These are phyloP conservation scores for Cutaneotrichosporon sp. DNA, from an alignment of 1,284 basidiomycete genomes.

Conservation along the genomic window DNA sequence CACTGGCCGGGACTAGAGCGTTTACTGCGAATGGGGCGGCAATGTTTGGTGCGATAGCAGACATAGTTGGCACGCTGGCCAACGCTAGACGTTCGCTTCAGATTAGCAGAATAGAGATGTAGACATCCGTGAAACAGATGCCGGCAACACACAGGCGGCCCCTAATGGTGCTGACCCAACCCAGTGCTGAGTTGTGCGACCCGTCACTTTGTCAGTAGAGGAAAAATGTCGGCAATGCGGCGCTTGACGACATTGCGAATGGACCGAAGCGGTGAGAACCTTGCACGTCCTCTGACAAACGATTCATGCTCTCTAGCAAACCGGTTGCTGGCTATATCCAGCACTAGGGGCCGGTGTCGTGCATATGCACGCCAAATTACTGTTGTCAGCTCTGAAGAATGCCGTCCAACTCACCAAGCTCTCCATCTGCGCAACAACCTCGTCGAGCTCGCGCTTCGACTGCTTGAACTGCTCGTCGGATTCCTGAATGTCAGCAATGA, in stretches of 20 bases:
- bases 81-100: too few relatives aligned
- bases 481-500: conserved; percentile 56
- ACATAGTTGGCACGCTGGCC: too few relatives aligned
- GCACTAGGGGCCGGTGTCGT: conserved; percentile 1
- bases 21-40: not conserved
- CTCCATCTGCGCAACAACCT: conserved; percentile 76
- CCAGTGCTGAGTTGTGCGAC: too few relatives aligned
- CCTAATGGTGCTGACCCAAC: too few relatives aligned
- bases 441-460: conserved; percentile 80
- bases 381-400: conserved; percentile 1
- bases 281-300: not conserved
- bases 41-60: too few relatives aligned
- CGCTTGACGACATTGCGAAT: too few relatives aligned
- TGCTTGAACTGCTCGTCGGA: conserved; percentile 65
- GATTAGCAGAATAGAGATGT: too few relatives aligned
- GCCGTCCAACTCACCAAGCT: conserved; percentile 51
- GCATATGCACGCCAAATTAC: conserved; percentile 4
- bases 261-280: too few relatives aligned
- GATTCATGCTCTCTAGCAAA: conserved; percentile 11
- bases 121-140: too few relatives aligned
- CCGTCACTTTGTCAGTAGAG: too few relatives aligned
- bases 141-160: too few relatives aligned
- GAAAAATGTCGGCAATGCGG: too few relatives aligned
- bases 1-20: not conserved
- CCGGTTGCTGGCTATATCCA: not conserved